phyloP scores from a whole-genome alignment of 495 filamentous ascomycete species.

The Parathielavia appendiculata region DNA sequence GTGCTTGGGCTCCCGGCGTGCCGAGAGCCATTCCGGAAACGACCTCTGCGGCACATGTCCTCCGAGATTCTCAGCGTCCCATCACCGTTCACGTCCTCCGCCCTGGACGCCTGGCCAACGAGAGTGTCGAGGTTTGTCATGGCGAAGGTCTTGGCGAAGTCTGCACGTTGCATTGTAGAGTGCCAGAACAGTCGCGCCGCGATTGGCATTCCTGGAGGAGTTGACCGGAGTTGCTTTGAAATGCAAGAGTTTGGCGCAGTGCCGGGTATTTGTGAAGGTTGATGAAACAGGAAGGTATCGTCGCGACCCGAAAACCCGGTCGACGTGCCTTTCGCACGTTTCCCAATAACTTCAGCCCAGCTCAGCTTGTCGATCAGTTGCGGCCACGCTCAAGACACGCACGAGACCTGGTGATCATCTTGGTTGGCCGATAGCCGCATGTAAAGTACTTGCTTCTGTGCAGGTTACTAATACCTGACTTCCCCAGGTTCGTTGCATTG shows the following conservation, averaged over 20 bases:
- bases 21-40: conserved; percentile 30
- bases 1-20: conserved; percentile 30
- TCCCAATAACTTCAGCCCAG: too few relatives aligned
- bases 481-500: background rate
- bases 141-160: background rate
- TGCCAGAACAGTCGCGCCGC: background rate
- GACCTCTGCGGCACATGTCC: conserved; percentile 18
- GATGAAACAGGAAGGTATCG: conserved; percentile 11
- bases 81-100: background rate
- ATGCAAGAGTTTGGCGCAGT: background rate
- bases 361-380: too few relatives aligned
- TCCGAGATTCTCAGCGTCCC: conserved; percentile 17
- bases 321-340: background rate
- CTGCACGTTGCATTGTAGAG: background rate
- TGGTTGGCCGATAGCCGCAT: background rate
- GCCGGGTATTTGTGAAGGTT: conserved; percentile 1
- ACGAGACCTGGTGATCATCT: too few relatives aligned
- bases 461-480: background rate
- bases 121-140: conserved; percentile 1
- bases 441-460: background rate
- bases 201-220: background rate
- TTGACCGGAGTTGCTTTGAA: background rate
- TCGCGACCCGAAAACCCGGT: conserved; percentile 11
- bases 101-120: background rate
- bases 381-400: too few relatives aligned